Percentiles rank a stretch among this genome's conserved stretches.
Conservation (phyloP, 2,329 filamentous ascomycete species). For the Lasiodiplodia citricola region DNA sequence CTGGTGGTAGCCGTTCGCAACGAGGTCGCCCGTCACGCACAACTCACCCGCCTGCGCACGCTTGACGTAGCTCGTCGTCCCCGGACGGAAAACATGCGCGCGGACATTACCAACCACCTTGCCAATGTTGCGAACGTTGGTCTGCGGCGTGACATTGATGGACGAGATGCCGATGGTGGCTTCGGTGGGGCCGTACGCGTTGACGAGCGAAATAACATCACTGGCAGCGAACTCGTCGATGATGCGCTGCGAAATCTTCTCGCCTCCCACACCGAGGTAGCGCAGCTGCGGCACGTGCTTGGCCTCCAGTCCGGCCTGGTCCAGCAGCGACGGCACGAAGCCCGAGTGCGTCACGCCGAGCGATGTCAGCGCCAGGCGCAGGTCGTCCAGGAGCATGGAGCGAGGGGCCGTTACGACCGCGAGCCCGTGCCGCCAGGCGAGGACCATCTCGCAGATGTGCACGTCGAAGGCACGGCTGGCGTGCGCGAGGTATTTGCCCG, state of each 20-base stretch:
- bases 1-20: slow-evolving; percentile 83
- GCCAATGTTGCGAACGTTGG: too few relatives aligned
- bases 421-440: slow-evolving; percentile 75
- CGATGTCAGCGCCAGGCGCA: slow-evolving; percentile 71
- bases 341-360: slow-evolving; percentile 83
- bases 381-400: slow-evolving; percentile 72
- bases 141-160: too few relatives aligned
- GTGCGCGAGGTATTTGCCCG: neutral
- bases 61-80: too few relatives aligned
- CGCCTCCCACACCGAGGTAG: slow-evolving; percentile 51
- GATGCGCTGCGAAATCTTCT: slow-evolving; percentile 29
- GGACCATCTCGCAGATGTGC: slow-evolving; percentile 94
- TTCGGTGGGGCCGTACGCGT: too few relatives aligned
- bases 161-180: too few relatives aligned
- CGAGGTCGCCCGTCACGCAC: slow-evolving; percentile 77
- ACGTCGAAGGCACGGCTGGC: slow-evolving; percentile 66
- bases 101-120: too few relatives aligned
- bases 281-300: too few relatives aligned
- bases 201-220: too few relatives aligned
- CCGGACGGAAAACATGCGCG: too few relatives aligned
- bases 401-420: slow-evolving; percentile 77
- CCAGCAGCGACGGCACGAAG: slow-evolving; percentile 65
- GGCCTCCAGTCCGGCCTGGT: too few relatives aligned
- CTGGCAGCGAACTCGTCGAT: slow-evolving; percentile 62
- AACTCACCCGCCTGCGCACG: slow-evolving; percentile 76